phyloP scores from a whole-genome alignment of 352 stramenopile species.

The Globisporangium heterothallicum region DNA sequence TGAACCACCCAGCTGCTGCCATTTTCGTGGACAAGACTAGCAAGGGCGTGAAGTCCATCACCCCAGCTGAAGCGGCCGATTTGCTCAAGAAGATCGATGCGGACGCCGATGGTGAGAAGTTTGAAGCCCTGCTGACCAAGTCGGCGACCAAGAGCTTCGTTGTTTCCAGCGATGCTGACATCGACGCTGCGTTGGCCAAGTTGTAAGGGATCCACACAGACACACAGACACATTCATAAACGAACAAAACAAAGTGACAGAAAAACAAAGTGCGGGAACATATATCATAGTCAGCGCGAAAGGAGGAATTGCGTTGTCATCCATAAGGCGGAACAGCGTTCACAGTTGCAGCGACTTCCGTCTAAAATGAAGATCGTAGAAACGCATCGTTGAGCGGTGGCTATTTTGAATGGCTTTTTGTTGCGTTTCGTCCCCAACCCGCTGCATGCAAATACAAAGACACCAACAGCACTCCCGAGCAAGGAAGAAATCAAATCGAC shows the following conservation, averaged over 20 bases:
- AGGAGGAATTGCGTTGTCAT: not conserved
- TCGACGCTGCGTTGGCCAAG: conserved; percentile 52
- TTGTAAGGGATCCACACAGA: conserved; percentile 30
- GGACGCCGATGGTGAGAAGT: conserved; percentile 47
- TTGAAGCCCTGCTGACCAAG: conserved; percentile 57
- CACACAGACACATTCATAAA: not conserved
- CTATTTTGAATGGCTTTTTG: too few relatives aligned
- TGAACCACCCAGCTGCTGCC: conserved; percentile 52
- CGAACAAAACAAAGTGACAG: not conserved
- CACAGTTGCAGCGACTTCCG: not conserved
- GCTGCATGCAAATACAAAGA: too few relatives aligned
- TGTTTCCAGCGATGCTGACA: conserved; percentile 54
- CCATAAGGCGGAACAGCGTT: not conserved
- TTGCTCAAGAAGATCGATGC: conserved; percentile 50
- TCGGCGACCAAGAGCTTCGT: conserved; percentile 62
- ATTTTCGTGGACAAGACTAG: conserved; percentile 59
- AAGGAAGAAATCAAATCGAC: too few relatives aligned
- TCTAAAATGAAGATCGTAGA: not conserved
- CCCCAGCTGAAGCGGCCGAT: conserved; percentile 32
- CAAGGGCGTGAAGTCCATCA: conserved; percentile 64
- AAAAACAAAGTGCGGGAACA: too few relatives aligned
- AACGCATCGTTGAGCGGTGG: too few relatives aligned
- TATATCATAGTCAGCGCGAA: not conserved
- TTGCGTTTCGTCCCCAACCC: too few relatives aligned
- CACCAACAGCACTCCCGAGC: too few relatives aligned